These are phyloP conservation scores for Periglandula ipomoeae DNA, from an alignment of 2,329 filamentous ascomycete species.

Conservation along the genomic window DNA sequence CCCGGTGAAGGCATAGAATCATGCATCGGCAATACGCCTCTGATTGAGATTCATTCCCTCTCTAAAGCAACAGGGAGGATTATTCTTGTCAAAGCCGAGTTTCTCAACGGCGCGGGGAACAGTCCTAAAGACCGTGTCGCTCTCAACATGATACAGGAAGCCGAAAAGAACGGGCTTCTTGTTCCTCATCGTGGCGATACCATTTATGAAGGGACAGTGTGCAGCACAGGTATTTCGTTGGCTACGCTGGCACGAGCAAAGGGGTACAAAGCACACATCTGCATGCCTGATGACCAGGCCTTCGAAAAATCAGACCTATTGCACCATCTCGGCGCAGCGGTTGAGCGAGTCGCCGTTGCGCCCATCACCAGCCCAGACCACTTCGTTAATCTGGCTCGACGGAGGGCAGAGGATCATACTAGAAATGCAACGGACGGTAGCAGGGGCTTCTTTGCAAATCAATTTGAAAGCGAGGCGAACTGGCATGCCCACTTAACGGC, in stretches of 20 bases:
- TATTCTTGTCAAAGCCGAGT: slow-evolving; percentile 92
- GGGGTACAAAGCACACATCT: slow-evolving; percentile 90
- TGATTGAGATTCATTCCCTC: slow-evolving; percentile 77
- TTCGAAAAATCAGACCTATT: slow-evolving; percentile 84
- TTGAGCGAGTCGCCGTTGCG: slow-evolving; percentile 82
- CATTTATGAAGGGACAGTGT: slow-evolving; percentile 95
- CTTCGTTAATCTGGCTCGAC: slow-evolving; percentile 85
- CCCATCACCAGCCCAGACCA: slow-evolving; percentile 90
- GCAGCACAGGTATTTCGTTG: slow-evolving; percentile 90
- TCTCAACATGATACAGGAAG: slow-evolving; percentile 75
- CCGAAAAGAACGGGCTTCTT: slow-evolving; percentile 69
- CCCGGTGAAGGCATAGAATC: slow-evolving; percentile 69
- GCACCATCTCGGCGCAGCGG: slow-evolving; percentile 80
- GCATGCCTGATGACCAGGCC: slow-evolving; percentile 90
- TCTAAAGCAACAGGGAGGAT: slow-evolving; percentile 79
- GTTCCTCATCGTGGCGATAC: slow-evolving; percentile 77
- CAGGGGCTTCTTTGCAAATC: slow-evolving; percentile 86
- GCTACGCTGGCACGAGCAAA: slow-evolving; percentile 79
- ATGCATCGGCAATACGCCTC: slow-evolving; percentile 86
- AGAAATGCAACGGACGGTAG: slow-evolving; percentile 46
- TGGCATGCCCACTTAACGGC: slow-evolving; percentile 72
- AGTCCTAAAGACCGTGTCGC: slow-evolving; percentile 95
- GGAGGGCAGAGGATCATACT: slow-evolving; percentile 67
- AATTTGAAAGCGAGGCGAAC: slow-evolving; percentile 89
- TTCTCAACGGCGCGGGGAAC: slow-evolving; percentile 88